phyloP scores from a whole-genome alignment of 108 stramenopile genomes.

The Cyclotella kingstonii region DNA sequence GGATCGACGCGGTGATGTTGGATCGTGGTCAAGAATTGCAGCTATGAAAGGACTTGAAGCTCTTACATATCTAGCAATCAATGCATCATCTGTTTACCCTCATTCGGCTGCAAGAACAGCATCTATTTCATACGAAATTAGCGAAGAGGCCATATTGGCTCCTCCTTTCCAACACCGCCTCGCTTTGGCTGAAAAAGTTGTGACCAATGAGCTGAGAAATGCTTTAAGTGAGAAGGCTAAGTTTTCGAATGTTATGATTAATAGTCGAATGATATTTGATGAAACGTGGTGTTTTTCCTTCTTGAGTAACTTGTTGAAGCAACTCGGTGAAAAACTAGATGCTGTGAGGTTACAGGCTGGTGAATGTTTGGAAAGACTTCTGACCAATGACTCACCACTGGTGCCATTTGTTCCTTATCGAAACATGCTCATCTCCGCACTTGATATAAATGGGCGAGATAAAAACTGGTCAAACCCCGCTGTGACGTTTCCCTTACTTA shows the following conservation, averaged over 20 bases:
- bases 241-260: too few species aligned
- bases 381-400: constrained; percentile 41
- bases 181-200: neutral
- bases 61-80: constrained; percentile 48
- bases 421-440: constrained; percentile 33
- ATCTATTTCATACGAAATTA: neutral
- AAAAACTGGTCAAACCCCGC: constrained; percentile 64
- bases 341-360: constrained; percentile 82
- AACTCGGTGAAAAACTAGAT: constrained; percentile 93
- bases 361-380: constrained; percentile 61
- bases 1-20: constrained; percentile 98
- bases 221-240: too few species aligned
- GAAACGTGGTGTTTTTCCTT: constrained; percentile 41
- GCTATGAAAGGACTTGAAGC: constrained; percentile 81
- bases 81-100: constrained; percentile 33
- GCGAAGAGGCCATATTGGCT: neutral
- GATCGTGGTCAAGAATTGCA: constrained; percentile 94
- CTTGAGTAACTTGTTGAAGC: constrained; percentile 75
- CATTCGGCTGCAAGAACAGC: constrained; percentile 1
- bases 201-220: neutral
- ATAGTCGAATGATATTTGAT: constrained; percentile 23
- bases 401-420: constrained; percentile 56
- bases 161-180: constrained; percentile 30
- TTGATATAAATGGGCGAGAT: constrained; percentile 16
- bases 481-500: constrained; percentile 67